These are phyloP conservation scores for Syncephalis fuscata DNA, from an alignment of 371 early-diverging fungal genomes.

Conservation along the genomic window DNA sequence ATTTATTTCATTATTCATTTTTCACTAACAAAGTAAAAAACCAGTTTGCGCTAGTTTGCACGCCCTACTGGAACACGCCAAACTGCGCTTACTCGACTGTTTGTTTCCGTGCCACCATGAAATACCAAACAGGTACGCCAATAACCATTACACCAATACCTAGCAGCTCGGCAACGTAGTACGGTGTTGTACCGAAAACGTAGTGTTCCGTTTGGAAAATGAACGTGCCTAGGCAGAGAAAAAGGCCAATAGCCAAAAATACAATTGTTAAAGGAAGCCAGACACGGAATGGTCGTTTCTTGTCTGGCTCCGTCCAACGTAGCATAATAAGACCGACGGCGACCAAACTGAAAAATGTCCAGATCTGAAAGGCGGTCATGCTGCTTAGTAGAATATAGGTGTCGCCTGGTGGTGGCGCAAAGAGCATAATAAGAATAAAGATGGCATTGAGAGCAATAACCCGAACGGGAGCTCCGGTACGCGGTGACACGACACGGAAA, in stretches of 20 bases:
- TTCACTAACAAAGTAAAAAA: no score
- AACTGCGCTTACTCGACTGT: no score
- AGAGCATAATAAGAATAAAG: slow-evolving; percentile 4
- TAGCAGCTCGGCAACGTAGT: slow-evolving; percentile 4
- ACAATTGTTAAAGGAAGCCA: slow-evolving; percentile 1
- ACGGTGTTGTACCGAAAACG: slow-evolving; percentile 2
- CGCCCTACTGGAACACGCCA: no score
- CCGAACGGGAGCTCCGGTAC: slow-evolving; percentile 2
- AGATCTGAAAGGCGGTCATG: slow-evolving; percentile 5
- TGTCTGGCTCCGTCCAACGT: slow-evolving; percentile 2
- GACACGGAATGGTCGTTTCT: slow-evolving; percentile 6
- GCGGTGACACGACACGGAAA: slow-evolving; percentile 8
- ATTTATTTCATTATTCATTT: no score
- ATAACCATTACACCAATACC: slow-evolving; percentile 4
- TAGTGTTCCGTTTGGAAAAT: slow-evolving; percentile 4
- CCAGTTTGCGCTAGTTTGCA: no score
- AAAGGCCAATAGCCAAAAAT: slow-evolving; percentile 4
- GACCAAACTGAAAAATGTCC: slow-evolving; percentile 8
- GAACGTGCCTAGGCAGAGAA: slow-evolving; percentile 6
- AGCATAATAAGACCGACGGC: slow-evolving; percentile 8
- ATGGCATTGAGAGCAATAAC: slow-evolving; percentile 5
- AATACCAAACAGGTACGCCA: slow-evolving; percentile 4
- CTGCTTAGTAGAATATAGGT: slow-evolving; percentile 7
- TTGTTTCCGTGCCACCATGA: no score
- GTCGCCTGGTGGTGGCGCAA: slow-evolving; percentile 7